phyloP scores from a whole-genome alignment of 2,329 filamentous ascomycete genomes.

The Fusarium brevicatenulatum region DNA sequence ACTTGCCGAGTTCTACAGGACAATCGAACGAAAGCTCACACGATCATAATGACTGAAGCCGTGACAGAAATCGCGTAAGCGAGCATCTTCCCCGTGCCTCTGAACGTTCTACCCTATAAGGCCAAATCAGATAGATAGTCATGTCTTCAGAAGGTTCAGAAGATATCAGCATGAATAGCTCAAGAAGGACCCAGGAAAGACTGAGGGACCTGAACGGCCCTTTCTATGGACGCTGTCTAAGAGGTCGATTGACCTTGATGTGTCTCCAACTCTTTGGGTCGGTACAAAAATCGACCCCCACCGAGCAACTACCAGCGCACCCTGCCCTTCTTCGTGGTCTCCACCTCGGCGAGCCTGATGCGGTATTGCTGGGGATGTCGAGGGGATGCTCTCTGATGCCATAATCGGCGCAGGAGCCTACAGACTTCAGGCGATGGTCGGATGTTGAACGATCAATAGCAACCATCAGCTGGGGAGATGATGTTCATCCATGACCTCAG shows the following conservation, averaged over 20 bases:
- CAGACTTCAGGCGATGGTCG: not conserved
- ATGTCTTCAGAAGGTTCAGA: not conserved
- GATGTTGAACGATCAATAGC: not conserved
- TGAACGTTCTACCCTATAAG: not conserved
- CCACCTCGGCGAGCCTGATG: slow-evolving; percentile 2
- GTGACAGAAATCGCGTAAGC: not conserved
- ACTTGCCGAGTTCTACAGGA: slow-evolving; percentile 20
- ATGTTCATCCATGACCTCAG: not conserved
- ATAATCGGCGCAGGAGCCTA: not conserved
- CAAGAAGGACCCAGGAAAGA: not conserved
- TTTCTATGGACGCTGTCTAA: not conserved
- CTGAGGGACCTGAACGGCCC: not conserved
- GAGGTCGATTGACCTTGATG: not conserved
- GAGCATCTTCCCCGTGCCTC: not conserved
- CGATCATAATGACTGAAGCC: slow-evolving; percentile 28
- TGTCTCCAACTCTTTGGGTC: not conserved
- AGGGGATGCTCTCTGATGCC: not conserved
- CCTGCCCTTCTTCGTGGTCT: slow-evolving; percentile 1
- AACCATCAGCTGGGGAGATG: not conserved
- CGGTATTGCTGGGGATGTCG: not conserved
- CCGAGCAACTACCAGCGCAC: slow-evolving; percentile 18
- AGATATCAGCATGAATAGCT: not conserved
- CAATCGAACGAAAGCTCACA: slow-evolving; percentile 18
- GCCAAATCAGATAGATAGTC: not conserved
- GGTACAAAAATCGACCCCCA: slow-evolving; percentile 17